Evolutionary conservation across 441 rosid genomes (phyloP).

Genomic region (Populus hybrid): DNA sequence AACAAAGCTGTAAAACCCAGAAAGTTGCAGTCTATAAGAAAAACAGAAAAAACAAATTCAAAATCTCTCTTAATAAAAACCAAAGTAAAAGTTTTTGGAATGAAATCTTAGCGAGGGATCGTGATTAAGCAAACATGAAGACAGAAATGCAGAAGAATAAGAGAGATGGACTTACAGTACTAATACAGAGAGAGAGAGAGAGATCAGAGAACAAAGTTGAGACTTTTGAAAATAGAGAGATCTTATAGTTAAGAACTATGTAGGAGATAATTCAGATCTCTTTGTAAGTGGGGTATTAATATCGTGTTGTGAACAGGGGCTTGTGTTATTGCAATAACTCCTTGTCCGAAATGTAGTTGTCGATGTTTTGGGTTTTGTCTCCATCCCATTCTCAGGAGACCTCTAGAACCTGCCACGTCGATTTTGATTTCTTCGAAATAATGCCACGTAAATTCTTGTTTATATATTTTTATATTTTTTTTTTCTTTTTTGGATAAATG

Average conservation of each 20-base stretch:
- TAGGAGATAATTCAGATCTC: background rate
- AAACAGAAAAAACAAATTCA: background rate
- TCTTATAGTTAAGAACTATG: background rate
- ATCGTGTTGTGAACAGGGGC: background rate
- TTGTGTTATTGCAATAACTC: background rate
- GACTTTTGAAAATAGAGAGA: background rate
- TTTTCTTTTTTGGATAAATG: no score
- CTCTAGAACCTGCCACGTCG: background rate
- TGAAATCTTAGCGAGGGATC: background rate
- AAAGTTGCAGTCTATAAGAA: background rate
- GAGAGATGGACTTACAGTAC: background rate
- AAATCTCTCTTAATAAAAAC: background rate
- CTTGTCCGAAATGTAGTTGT: background rate
- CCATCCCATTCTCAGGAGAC: background rate
- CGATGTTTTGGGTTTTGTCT: background rate
- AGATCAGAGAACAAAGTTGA: background rate
- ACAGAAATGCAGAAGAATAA: background rate
- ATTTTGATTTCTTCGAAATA: no score
- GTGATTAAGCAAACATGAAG: background rate
- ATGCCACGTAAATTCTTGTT: no score
- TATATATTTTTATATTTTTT: no score
- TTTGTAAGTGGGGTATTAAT: background rate
- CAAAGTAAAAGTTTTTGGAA: background rate
- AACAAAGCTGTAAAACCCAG: background rate
- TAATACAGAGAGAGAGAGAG: background rate